Percentiles rank a stretch among this genome's conserved stretches.
Conservation (phyloP, 1,139 yeast genomes). For the Suhomyces choctaworum region DNA sequence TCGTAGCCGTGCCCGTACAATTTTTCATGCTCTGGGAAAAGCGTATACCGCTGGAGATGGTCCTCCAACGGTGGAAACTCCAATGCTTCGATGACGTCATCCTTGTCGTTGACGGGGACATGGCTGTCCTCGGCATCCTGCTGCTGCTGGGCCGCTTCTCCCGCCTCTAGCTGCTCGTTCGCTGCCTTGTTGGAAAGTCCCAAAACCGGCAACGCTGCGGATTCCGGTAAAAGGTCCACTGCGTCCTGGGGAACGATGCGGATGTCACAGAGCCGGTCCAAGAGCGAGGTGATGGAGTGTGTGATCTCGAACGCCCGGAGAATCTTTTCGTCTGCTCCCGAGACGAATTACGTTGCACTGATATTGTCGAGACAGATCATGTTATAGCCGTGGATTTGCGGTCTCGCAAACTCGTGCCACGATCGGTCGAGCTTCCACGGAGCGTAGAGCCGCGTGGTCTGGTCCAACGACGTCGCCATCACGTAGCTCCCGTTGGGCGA, state of each 20-base stretch:
- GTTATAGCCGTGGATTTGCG: constrained; percentile 98
- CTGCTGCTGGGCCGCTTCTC: constrained; percentile 36
- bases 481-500: constrained; percentile 65
- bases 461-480: constrained; percentile 80
- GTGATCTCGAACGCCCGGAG: constrained; percentile 90
- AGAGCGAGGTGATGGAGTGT: constrained; percentile 65
- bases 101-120: constrained; percentile 40
- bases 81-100: constrained; percentile 47
- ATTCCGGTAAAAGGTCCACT: constrained; percentile 54
- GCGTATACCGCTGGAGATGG: constrained; percentile 83
- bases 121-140: constrained; percentile 37
- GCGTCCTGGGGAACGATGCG: constrained; percentile 23
- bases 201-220: constrained; percentile 89
- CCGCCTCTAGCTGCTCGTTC: constrained; percentile 46
- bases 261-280: constrained; percentile 56
- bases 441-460: constrained; percentile 84
- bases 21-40: constrained; percentile 95
- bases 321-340: constrained; percentile 96
- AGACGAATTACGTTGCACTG: constrained; percentile 64
- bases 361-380: constrained; percentile 81
- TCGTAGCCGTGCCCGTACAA: constrained; percentile 98
- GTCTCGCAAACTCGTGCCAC: constrained; percentile 94
- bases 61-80: constrained; percentile 79
- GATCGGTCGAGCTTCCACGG: constrained; percentile 51
- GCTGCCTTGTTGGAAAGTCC: constrained; percentile 94